These are phyloP conservation scores for Petunia hybrid DNA, from an alignment of 305 asterid genomes.

Conservation along the genomic window DNA sequence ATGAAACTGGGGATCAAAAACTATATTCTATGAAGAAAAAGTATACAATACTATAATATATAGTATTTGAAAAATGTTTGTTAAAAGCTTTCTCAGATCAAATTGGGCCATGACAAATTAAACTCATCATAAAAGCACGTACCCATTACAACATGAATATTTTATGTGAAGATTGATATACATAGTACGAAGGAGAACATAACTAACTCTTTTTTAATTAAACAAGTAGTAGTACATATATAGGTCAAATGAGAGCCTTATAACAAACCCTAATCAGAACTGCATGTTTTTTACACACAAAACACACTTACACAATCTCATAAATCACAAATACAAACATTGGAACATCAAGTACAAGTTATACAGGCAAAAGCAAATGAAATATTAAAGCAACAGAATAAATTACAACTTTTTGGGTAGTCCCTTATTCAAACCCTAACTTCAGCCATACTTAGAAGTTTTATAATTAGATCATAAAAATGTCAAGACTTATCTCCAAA, in stretches of 20 bases:
- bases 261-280: slow-evolving; percentile 37
- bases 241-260: slow-evolving; percentile 30
- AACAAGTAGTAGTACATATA: neutral
- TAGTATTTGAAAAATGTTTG: neutral
- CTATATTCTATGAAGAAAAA: neutral
- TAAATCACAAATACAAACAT: neutral
- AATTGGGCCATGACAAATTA: neutral
- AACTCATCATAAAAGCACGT: neutral
- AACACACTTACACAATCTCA: neutral
- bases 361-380: neutral
- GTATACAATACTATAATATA: neutral
- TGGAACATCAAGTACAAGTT: neutral
- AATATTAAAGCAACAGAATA: no score
- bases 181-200: neutral
- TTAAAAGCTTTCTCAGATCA: neutral
- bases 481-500: slow-evolving; percentile 54
- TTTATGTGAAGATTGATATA: neutral
- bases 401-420: neutral
- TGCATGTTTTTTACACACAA: slow-evolving; percentile 31
- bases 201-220: no score
- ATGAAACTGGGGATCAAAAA: neutral
- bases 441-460: slow-evolving; percentile 2
- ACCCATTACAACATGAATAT: neutral
- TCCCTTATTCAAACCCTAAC: slow-evolving; percentile 32
- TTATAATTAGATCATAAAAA: neutral